phyloP scores from a whole-genome alignment of 2,329 filamentous ascomycete species.

The Penicillium sp. region DNA sequence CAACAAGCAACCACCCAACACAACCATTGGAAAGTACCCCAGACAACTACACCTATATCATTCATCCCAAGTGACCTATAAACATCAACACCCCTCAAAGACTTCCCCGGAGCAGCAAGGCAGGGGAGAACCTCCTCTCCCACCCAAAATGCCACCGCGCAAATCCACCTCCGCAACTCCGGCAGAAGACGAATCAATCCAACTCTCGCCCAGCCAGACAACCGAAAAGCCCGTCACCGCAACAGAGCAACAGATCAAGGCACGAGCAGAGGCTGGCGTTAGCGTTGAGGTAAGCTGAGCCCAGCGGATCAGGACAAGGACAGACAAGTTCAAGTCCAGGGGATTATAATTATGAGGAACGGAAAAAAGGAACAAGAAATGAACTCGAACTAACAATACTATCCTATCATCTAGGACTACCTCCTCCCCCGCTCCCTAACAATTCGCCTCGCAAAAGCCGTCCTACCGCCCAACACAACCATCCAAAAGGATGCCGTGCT shows the following conservation, averaged over 20 bases:
- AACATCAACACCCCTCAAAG: too few relatives aligned
- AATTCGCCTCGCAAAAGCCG: constrained; percentile 65
- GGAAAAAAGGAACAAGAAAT: too few relatives aligned
- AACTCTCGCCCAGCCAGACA: constrained; percentile 19
- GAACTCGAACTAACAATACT: not conserved
- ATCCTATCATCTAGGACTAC: constrained; percentile 56
- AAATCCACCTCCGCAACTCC: constrained; percentile 39
- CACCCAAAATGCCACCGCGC: constrained; percentile 38
- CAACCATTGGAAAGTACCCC: too few relatives aligned
- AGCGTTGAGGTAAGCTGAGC: constrained; percentile 44
- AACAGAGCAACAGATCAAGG: constrained; percentile 46
- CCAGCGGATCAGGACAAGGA: not conserved
- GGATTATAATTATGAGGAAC: too few relatives aligned
- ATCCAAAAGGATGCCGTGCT: constrained; percentile 69
- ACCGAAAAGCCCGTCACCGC: constrained; percentile 35
- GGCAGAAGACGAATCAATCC: constrained; percentile 25
- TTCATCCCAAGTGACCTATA: too few relatives aligned
- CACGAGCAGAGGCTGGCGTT: constrained; percentile 42
- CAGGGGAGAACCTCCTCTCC: too few relatives aligned
- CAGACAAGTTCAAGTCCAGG: too few relatives aligned
- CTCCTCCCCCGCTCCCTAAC: constrained; percentile 66
- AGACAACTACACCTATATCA: too few relatives aligned
- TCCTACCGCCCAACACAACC: constrained; percentile 66
- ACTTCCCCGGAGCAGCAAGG: too few relatives aligned
- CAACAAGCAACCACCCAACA: too few relatives aligned